phyloP scores from a whole-genome alignment of 805 yeast genomes.

The Kuraishia capsulata region DNA sequence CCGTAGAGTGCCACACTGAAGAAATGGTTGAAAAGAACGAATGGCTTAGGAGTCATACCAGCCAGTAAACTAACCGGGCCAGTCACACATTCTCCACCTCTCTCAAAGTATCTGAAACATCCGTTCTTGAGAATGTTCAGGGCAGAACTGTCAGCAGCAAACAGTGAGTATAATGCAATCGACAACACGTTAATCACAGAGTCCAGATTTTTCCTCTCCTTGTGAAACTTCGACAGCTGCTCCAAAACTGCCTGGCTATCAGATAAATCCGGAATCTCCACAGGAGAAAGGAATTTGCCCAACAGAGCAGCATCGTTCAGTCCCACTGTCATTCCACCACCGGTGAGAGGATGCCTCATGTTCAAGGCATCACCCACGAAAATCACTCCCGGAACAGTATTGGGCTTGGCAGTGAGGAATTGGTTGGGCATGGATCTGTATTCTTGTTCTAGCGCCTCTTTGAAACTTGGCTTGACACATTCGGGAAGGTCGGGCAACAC shows the following conservation, averaged over 20 bases:
- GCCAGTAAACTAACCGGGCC: slow-evolving; percentile 80
- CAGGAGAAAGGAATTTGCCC: slow-evolving; percentile 51
- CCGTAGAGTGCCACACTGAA: slow-evolving; percentile 85
- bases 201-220: slow-evolving; percentile 67
- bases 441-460: slow-evolving; percentile 38
- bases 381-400: slow-evolving; percentile 65
- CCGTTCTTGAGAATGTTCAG: slow-evolving; percentile 73
- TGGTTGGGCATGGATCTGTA: slow-evolving; percentile 92
- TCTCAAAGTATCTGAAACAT: slow-evolving; percentile 76
- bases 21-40: slow-evolving; percentile 72
- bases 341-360: slow-evolving; percentile 97
- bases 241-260: slow-evolving; percentile 50
- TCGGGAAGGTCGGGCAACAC: slow-evolving; percentile 69
- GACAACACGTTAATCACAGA: slow-evolving; percentile 86
- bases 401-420: slow-evolving; percentile 69
- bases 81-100: slow-evolving; percentile 72
- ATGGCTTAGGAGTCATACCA: slow-evolving; percentile 74
- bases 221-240: slow-evolving; percentile 60
- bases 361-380: slow-evolving; percentile 90
- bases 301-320: slow-evolving; percentile 73
- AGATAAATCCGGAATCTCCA: slow-evolving; percentile 40
- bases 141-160: slow-evolving; percentile 73
- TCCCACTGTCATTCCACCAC: slow-evolving; percentile 99
- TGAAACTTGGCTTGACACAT: slow-evolving; percentile 56
- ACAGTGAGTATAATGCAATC: slow-evolving; percentile 79